phyloP scores from a whole-genome alignment of 495 filamentous ascomycete species.

The Aspergillus carlsbadensis region DNA sequence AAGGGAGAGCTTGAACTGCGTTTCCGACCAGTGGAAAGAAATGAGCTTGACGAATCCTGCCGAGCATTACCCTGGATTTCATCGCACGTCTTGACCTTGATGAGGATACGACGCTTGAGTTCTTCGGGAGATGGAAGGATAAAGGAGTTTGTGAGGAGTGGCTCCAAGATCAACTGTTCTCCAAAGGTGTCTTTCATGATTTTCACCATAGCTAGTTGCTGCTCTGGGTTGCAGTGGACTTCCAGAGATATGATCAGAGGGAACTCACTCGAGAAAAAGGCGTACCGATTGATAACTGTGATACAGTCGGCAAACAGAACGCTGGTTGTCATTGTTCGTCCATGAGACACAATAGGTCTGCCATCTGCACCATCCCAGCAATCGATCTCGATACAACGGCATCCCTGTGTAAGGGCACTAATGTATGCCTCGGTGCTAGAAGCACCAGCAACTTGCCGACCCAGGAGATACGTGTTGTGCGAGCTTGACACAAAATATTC shows the following conservation, averaged over 20 bases:
- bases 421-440: conserved; percentile 96
- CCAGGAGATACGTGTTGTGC: conserved; percentile 95
- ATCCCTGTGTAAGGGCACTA: conserved; percentile 80
- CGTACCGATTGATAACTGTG: conserved; percentile 88
- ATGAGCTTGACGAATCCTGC: conserved; percentile 35
- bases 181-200: conserved; percentile 85
- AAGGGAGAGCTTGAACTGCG: conserved; percentile 81
- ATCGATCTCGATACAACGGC: conserved; percentile 94
- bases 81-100: conserved; percentile 84
- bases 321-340: conserved; percentile 80
- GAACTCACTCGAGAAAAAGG: conserved; percentile 76
- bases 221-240: conserved; percentile 82
- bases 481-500: conserved; percentile 99
- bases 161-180: conserved; percentile 71
- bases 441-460: conserved; percentile 81
- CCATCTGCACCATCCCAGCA: conserved; percentile 93
- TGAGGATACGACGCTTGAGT: conserved; percentile 75
- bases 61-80: conserved; percentile 41
- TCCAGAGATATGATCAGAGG: conserved; percentile 94
- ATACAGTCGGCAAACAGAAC: conserved; percentile 89
- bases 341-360: conserved; percentile 84
- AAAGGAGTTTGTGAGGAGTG: conserved; percentile 61
- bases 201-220: conserved; percentile 85
- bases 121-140: conserved; percentile 82
- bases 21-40: conserved; percentile 60